phyloP scores from a whole-genome alignment of 352 stramenopile genomes.

The Phytopythium delawarense region DNA sequence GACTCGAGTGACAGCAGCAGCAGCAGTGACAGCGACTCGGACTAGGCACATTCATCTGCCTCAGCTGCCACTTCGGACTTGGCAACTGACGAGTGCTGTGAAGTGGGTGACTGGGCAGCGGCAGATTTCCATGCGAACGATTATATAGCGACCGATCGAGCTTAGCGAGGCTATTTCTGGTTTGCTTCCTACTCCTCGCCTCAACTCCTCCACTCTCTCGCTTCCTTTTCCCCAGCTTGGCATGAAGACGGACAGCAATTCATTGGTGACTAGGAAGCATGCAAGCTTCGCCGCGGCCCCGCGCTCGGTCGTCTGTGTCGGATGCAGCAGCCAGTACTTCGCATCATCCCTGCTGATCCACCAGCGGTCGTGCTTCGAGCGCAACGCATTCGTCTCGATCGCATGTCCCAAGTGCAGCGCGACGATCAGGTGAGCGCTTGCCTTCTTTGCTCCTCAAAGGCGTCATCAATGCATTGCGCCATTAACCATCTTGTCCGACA shows the following conservation, averaged over 20 bases:
- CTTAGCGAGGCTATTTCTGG: neutral
- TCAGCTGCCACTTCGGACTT: neutral
- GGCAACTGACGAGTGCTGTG: neutral
- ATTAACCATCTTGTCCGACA: slow-evolving; percentile 11
- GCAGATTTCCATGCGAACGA: neutral
- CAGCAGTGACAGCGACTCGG: slow-evolving; percentile 14
- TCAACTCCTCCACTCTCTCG: neutral
- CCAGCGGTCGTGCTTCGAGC: slow-evolving; percentile 65
- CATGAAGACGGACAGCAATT: neutral
- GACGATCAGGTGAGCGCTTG: slow-evolving; percentile 21
- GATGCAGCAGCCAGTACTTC: slow-evolving; percentile 58
- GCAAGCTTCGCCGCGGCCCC: slow-evolving; percentile 12
- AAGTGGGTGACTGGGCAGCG: neutral
- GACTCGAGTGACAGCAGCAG: slow-evolving; percentile 21
- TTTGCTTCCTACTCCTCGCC: neutral
- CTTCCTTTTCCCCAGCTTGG: neutral
- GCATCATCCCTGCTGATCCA: slow-evolving; percentile 59
- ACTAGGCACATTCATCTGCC: neutral
- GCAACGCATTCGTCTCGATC: slow-evolving; percentile 52
- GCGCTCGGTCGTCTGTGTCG: slow-evolving; percentile 28
- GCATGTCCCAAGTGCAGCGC: slow-evolving; percentile 35
- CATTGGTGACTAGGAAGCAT: neutral
- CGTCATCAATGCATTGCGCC: neutral
- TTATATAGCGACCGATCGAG: neutral
- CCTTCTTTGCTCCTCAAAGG: neutral